Conservation (phyloP, 495 filamentous ascomycete genomes). For the Penicillium simplicissimum region DNA sequence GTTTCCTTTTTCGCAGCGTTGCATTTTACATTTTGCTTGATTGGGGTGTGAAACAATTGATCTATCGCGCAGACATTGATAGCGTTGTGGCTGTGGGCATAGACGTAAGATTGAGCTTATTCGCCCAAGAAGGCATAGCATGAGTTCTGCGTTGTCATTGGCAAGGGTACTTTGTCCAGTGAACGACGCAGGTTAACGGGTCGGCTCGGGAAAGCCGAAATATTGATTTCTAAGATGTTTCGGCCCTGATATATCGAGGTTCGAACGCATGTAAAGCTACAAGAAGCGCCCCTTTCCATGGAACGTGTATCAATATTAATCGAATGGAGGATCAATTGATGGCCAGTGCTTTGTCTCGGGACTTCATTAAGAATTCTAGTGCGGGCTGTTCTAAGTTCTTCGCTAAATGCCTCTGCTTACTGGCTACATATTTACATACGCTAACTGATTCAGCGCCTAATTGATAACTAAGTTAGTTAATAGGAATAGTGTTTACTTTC, state of each 20-base stretch:
- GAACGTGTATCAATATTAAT: neutral
- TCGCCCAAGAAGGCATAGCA: neutral
- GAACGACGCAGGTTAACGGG: neutral
- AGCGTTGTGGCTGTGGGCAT: neutral
- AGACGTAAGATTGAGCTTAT: neutral
- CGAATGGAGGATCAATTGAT: neutral
- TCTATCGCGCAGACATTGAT: neutral
- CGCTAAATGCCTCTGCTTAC: neutral
- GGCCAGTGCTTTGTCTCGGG: neutral
- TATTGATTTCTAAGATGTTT: conserved; percentile 1
- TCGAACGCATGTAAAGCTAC: neutral
- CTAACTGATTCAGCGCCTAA: neutral
- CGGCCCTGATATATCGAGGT: neutral
- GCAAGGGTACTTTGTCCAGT: neutral
- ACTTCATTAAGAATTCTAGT: too few relatives aligned
- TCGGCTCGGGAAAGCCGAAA: neutral
- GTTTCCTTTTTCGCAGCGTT: neutral
- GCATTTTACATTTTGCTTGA: neutral
- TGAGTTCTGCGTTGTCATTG: neutral
- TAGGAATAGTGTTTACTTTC: neutral
- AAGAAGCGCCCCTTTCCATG: neutral
- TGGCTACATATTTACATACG: neutral
- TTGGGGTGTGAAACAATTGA: neutral
- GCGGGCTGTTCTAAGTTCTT: neutral
- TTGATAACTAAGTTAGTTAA: too few relatives aligned